These are phyloP conservation scores for Chaetothyriales sp. DNA, from an alignment of 2,329 filamentous ascomycete genomes.

Conservation along the genomic window DNA sequence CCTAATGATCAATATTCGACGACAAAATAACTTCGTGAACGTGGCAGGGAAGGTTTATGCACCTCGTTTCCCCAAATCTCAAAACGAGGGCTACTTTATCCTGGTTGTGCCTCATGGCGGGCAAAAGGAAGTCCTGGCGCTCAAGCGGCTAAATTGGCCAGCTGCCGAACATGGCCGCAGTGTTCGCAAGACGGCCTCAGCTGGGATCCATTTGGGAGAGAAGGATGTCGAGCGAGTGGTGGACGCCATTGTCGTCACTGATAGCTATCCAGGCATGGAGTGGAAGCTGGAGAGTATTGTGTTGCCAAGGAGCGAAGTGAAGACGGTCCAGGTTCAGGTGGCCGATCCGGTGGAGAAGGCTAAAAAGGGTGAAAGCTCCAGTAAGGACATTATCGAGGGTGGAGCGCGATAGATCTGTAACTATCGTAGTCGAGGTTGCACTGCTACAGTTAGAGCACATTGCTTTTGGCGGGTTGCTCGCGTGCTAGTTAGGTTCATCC, in stretches of 20 bases:
- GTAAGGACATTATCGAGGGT: too few relatives aligned
- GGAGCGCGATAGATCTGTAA: too few relatives aligned
- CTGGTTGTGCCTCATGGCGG: constrained; percentile 43
- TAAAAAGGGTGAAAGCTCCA: neutral
- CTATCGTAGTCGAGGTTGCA: neutral
- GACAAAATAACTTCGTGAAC: constrained; percentile 26
- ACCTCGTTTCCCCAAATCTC: constrained; percentile 81
- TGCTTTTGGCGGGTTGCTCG: too few relatives aligned
- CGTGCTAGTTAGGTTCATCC: too few relatives aligned
- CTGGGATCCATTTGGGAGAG: constrained; percentile 8
- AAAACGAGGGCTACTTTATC: constrained; percentile 88
- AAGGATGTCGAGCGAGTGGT: constrained; percentile 31
- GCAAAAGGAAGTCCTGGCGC: constrained; percentile 61
- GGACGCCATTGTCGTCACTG: constrained; percentile 67
- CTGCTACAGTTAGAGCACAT: too few relatives aligned
- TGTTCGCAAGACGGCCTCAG: constrained; percentile 16
- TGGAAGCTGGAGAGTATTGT: constrained; percentile 43
- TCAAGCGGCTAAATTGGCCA: constrained; percentile 75
- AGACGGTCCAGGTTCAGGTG: constrained; percentile 13
- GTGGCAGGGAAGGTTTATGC: constrained; percentile 66
- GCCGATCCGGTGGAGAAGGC: constrained; percentile 15
- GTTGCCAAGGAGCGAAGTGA: constrained; percentile 26
- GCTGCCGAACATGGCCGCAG: constrained; percentile 9
- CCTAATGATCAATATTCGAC: constrained; percentile 11
- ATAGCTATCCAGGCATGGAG: constrained; percentile 69